Evolutionary conservation across 768 basidiomycete species (phyloP).

Genomic region (Naematelia aurantialba): DNA sequence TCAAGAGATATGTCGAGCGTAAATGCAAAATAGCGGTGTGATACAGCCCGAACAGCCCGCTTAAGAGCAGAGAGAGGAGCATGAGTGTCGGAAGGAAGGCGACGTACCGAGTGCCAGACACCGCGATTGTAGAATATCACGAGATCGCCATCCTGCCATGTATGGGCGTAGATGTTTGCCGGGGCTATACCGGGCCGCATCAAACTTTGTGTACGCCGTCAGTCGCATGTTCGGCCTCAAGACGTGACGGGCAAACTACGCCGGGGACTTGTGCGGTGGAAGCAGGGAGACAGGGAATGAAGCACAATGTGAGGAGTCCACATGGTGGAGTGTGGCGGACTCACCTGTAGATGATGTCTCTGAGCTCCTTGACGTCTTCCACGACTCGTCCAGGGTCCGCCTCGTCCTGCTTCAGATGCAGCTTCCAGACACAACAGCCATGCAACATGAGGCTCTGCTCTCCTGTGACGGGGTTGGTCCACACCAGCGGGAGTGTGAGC

Average conservation of each 20-base stretch:
- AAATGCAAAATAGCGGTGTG: no score
- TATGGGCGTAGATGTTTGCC: neutral
- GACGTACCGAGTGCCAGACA: conserved; percentile 12
- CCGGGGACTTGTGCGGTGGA: no score
- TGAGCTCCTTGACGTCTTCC: neutral
- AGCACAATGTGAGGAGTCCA: no score
- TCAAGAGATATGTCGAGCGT: no score
- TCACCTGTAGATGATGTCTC: neutral
- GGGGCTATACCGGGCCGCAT: conserved; percentile 7
- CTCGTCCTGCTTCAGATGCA: neutral
- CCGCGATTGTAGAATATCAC: conserved; percentile 12
- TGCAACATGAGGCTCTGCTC: conserved; percentile 9
- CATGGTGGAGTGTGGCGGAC: neutral
- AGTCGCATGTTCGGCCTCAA: no score
- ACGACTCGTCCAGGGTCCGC: neutral
- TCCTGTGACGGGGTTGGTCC: conserved; percentile 10
- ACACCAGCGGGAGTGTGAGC: conserved; percentile 4
- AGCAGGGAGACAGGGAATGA: no score
- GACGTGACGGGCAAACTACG: no score
- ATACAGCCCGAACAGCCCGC: no score
- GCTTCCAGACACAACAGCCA: conserved; percentile 3
- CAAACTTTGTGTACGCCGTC: neutral
- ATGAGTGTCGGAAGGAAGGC: no score
- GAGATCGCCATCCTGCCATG: conserved; percentile 16
- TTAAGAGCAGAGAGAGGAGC: no score